A percentile compares a stretch with the other conserved stretches of the same genome.
Conservation (phyloP, 1,284 basidiomycete species). For the Ustilago esculenta region DNA sequence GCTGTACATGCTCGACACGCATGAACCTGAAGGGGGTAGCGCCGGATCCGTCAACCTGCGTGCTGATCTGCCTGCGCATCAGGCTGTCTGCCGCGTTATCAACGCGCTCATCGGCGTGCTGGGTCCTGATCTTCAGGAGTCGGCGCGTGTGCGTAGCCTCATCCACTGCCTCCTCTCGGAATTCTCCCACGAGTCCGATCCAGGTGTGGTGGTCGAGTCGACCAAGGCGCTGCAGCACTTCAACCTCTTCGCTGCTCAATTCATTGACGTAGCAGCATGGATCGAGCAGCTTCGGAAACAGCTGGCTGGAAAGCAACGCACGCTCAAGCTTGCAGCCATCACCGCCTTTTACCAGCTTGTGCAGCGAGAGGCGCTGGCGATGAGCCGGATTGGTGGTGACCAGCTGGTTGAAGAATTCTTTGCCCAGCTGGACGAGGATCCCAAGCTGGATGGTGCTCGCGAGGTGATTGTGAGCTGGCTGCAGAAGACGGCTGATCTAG, state of each 20-base stretch:
- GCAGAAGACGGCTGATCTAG: slow-evolving; percentile 88
- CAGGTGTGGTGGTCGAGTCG: slow-evolving; percentile 88
- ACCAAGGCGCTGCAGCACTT: slow-evolving; percentile 96
- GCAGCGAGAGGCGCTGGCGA: slow-evolving; percentile 88
- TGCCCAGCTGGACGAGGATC: slow-evolving; percentile 90
- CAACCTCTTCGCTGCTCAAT: slow-evolving; percentile 89
- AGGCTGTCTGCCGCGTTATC: slow-evolving; percentile 88
- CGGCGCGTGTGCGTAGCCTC: slow-evolving; percentile 78
- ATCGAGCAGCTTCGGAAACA: slow-evolving; percentile 48
- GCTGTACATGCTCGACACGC: slow-evolving; percentile 87
- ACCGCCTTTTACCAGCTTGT: slow-evolving; percentile 96
- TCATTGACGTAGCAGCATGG: slow-evolving; percentile 68
- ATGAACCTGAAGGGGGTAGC: slow-evolving; percentile 92
- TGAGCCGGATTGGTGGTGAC: slow-evolving; percentile 94
- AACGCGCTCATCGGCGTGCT: slow-evolving; percentile 92
- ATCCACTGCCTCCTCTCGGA: slow-evolving; percentile 86
- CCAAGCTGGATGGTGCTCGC: slow-evolving; percentile 90
- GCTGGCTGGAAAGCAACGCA: slow-evolving; percentile 67
- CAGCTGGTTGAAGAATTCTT: slow-evolving; percentile 93
- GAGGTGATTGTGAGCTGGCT: slow-evolving; percentile 96
- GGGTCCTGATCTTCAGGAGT: slow-evolving; percentile 94
- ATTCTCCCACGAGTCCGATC: slow-evolving; percentile 82
- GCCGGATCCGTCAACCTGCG: slow-evolving; percentile 80
- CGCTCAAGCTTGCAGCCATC: slow-evolving; percentile 91
- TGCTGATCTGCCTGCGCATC: slow-evolving; percentile 89